Evolutionary conservation across 257 asterid genomes (phyloP).

Genomic region (Rehmannia glutinosa): DNA sequence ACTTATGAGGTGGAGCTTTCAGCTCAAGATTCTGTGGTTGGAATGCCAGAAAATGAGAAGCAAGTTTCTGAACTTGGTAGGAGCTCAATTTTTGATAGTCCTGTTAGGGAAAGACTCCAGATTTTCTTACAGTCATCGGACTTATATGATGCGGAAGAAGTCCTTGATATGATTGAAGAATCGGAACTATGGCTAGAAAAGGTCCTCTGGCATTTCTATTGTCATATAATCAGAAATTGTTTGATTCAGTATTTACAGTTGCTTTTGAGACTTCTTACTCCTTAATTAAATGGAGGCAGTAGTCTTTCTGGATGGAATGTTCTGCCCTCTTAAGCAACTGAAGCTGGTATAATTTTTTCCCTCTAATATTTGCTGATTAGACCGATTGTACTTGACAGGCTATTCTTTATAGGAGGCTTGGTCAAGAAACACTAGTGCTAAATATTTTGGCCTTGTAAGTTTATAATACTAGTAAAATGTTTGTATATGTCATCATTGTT

Average conservation of each 20-base stretch:
- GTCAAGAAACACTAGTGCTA: constrained; percentile 82
- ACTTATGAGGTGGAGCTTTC: constrained; percentile 46
- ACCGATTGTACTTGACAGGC: constrained; percentile 57
- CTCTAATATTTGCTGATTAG: not conserved
- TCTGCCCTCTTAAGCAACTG: constrained; percentile 14
- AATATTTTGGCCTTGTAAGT: constrained; percentile 92
- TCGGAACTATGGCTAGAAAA: constrained; percentile 96
- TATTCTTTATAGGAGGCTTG: constrained; percentile 92
- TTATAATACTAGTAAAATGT: not conserved
- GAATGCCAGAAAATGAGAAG: constrained; percentile 29
- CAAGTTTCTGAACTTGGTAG: constrained; percentile 29
- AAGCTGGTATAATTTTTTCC: not conserved
- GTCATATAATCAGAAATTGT: not conserved
- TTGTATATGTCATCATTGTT: not conserved
- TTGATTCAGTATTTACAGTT: constrained; percentile 16
- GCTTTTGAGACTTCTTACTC: not conserved
- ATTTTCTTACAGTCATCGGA: constrained; percentile 82
- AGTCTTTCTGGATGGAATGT: not conserved
- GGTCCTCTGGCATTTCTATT: constrained; percentile 35
- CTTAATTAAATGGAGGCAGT: not conserved
- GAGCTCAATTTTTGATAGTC: constrained; percentile 60
- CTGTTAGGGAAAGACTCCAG: constrained; percentile 85
- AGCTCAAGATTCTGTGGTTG: constrained; percentile 31
- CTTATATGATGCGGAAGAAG: constrained; percentile 81
- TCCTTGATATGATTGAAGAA: constrained; percentile 82